A percentile compares a stretch with the other conserved stretches of the same genome.
Evolutionary conservation across 1,284 basidiomycete genomes (phyloP).

Genomic region (Pyrrhoderma noxium): DNA sequence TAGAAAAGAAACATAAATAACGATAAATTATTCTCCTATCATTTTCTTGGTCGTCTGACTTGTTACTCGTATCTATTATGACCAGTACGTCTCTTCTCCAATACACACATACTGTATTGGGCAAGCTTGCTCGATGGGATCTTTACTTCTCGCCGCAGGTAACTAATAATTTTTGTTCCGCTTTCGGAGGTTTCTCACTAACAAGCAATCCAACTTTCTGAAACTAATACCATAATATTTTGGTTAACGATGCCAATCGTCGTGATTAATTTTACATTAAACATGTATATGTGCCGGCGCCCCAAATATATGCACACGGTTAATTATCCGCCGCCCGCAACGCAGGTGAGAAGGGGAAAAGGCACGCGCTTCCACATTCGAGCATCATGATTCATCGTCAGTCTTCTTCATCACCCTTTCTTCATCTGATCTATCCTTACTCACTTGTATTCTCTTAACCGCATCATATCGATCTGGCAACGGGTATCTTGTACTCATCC

Average conservation of each 20-base stretch:
- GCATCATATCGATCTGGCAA: too few species aligned
- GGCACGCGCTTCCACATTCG: constrained; percentile 84
- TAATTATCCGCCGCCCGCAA: not conserved
- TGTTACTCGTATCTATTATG: constrained; percentile 3
- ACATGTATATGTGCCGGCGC: too few species aligned
- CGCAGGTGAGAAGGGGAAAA: constrained; percentile 70
- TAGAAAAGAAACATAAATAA: too few species aligned
- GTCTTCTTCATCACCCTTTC: constrained; percentile 32
- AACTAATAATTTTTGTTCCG: not conserved
- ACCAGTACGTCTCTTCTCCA: constrained; percentile 82
- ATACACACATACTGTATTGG: constrained; percentile 94
- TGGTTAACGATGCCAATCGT: too few species aligned
- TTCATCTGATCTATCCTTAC: too few species aligned
- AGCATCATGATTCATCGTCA: constrained; percentile 96
- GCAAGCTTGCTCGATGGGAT: constrained; percentile 91
- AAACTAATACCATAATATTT: too few species aligned
- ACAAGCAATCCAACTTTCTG: too few species aligned
- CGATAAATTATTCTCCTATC: too few species aligned
- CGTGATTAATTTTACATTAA: too few species aligned
- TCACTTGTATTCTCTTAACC: too few species aligned
- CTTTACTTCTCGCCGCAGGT: constrained; percentile 80
- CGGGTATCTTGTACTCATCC: too few species aligned
- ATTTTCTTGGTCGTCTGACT: not conserved
- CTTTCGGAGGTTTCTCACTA: too few species aligned
- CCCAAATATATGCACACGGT: not conserved